Base-by-base conservation (phyloP, 306 rosid species). In the Phaseolus lunatus region DNA sequence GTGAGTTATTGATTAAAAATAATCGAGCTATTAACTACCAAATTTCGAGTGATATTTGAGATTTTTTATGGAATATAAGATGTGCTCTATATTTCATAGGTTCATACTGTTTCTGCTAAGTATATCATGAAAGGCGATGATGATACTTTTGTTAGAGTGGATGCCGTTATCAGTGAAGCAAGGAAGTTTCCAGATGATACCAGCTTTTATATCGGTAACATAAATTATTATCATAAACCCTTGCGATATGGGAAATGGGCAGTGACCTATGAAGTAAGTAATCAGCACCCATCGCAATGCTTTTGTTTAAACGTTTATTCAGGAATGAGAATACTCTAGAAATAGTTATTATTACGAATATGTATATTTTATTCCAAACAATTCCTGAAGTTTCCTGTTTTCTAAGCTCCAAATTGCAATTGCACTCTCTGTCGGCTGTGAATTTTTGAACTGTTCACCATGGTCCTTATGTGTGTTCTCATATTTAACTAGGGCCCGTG, bases 211-310 rank as follows among this genome's bases (percentile, higher is more conserved):
- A 76, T 91, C 53, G 98, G 98, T 62, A 93, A 93, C 84, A 93
- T 93, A 66, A 93, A 93, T 79, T 87, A 86, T 82, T 82, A 78
- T 81, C 97, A 89, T 82, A 86, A 85, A 82, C 98, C 98, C 52
- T 81, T 91, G 79, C 97, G 98, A 59, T 10, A 78, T 45, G 98
- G 98, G 12, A 93, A 93, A 90, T 93, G 98, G 98, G 97, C 92
- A 0, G 98, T 93, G 50, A 88, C 98, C 31, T 90, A 86, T 58
- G 90, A 91, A 93, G 98, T 93, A 87, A 54, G 70, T 35, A 22
- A 20, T 11, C 45, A 62, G 23, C 48, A 77, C 48, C 64, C 12
- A 14, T 48, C 45, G 56, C 54, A 19, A 37, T 75, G 66, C 80
- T 27, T 20, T 23, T 73, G 15, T 73, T 7, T 7, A 22, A 39